A percentile compares a stretch with the other conserved stretches of the same genome.
These are phyloP conservation scores for Corymbia maculata DNA, from an alignment of 345 rosid species.

Conservation along the genomic window DNA sequence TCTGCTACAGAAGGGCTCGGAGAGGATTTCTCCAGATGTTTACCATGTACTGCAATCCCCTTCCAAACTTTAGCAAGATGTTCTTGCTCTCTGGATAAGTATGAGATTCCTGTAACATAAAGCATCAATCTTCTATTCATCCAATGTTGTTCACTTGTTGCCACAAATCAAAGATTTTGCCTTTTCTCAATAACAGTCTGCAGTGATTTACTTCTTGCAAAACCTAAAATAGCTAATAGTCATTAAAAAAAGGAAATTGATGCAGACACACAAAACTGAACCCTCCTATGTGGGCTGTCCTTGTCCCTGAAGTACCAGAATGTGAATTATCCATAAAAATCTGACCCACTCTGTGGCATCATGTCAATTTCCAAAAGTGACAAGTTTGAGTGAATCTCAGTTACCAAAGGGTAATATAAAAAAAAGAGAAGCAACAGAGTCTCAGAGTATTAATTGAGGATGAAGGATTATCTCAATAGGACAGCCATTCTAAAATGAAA, in stretches of 20 bases:
- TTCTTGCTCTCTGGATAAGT: constrained; percentile 83
- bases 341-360: not conserved
- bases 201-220: not conserved
- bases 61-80: constrained; percentile 41
- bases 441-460: not conserved
- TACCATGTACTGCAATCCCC: constrained; percentile 39
- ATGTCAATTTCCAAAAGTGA: not conserved
- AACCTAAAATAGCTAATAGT: not conserved
- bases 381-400: not conserved
- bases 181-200: not conserved
- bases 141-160: not conserved
- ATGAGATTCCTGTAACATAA: constrained; percentile 55
- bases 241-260: not conserved
- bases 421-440: not conserved
- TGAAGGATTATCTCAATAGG: not conserved
- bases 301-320: not conserved
- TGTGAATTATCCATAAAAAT: not conserved
- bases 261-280: not conserved
- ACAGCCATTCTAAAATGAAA: not conserved
- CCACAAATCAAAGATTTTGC: not conserved
- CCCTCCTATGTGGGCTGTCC: not conserved
- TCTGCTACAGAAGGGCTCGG: constrained; percentile 56
- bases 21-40: constrained; percentile 18
- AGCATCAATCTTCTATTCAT: not conserved
- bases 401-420: not conserved